Percentiles rank a stretch among this genome's conserved stretches.
These are phyloP conservation scores for Fusarium sambucinum DNA, from an alignment of 2,329 filamentous ascomycete genomes.

Conservation along the genomic window DNA sequence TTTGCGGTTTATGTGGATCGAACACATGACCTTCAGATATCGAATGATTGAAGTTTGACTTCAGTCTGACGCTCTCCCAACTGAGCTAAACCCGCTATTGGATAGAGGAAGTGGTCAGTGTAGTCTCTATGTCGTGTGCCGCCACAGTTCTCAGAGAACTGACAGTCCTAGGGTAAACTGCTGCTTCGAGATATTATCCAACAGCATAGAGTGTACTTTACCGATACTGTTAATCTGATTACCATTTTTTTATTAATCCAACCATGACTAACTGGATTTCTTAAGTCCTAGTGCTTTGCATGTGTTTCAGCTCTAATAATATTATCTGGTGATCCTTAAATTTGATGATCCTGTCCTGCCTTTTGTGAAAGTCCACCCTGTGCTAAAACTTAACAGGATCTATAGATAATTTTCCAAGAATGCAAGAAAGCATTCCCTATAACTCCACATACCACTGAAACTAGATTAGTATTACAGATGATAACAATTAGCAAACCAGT, in stretches of 20 bases:
- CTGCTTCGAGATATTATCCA: neutral
- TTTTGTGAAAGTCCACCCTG: too few species aligned
- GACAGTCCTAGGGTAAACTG: neutral
- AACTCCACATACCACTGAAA: too few species aligned
- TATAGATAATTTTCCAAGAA: too few species aligned
- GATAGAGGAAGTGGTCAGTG: accelerated
- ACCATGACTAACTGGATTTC: too few species aligned
- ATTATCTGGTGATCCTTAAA: too few species aligned
- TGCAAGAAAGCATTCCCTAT: too few species aligned
- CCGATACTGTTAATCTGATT: too few species aligned
- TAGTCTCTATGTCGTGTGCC: neutral
- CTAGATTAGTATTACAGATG: neutral
- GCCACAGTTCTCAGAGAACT: accelerated
- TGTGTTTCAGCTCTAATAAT: too few species aligned
- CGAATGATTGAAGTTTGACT: constrained; percentile 38
- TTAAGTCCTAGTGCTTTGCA: too few species aligned
- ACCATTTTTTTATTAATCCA: too few species aligned
- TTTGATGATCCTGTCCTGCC: too few species aligned
- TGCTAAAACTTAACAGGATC: too few species aligned
- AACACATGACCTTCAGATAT: constrained; percentile 51
- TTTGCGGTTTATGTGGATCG: constrained; percentile 49
- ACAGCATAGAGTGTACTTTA: neutral
- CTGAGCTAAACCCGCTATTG: constrained; percentile 48
- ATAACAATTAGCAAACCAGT: accelerated
- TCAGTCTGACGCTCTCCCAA: constrained; percentile 48